phyloP scores from a whole-genome alignment of 495 filamentous ascomycete genomes.

The Hypomontagnella monticulosa region DNA sequence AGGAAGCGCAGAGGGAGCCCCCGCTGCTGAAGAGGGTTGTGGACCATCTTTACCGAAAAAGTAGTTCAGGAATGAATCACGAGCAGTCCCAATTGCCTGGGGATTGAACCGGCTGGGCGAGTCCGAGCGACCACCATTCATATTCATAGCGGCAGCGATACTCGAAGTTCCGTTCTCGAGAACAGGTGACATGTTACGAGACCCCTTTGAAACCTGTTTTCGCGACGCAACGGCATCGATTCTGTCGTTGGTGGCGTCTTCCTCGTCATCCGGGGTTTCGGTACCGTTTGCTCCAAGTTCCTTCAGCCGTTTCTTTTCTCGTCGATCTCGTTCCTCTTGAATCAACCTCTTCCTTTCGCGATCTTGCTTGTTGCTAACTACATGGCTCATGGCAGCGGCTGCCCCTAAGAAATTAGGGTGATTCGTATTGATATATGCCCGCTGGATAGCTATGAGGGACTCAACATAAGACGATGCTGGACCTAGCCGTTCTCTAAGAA shows the following conservation, averaged over 20 bases:
- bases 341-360: constrained; percentile 82
- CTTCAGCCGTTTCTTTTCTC: constrained; percentile 82
- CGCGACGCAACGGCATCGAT: constrained; percentile 56
- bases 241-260: constrained; percentile 69
- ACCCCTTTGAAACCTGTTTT: constrained; percentile 63
- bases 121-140: constrained; percentile 59
- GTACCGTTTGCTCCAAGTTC: constrained; percentile 83
- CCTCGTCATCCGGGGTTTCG: constrained; percentile 77
- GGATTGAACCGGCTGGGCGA: constrained; percentile 70
- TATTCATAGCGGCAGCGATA: constrained; percentile 74
- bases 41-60: constrained; percentile 96
- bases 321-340: constrained; percentile 83
- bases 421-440: constrained; percentile 99
- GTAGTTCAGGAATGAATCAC: constrained; percentile 95
- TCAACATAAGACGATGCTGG: constrained; percentile 92
- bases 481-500: constrained; percentile 90
- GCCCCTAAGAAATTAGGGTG: constrained; percentile 98
- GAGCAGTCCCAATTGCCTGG: constrained; percentile 58
- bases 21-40: constrained; percentile 54
- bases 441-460: constrained; percentile 94
- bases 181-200: constrained; percentile 83
- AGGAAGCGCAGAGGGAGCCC: constrained; percentile 51
- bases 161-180: constrained; percentile 68
- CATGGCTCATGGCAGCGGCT: constrained; percentile 96
- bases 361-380: constrained; percentile 93